Percentiles rank a stretch among this genome's conserved stretches.
These are phyloP conservation scores for Candida vaughaniae DNA, from an alignment of 805 yeast species.

Conservation along the genomic window DNA sequence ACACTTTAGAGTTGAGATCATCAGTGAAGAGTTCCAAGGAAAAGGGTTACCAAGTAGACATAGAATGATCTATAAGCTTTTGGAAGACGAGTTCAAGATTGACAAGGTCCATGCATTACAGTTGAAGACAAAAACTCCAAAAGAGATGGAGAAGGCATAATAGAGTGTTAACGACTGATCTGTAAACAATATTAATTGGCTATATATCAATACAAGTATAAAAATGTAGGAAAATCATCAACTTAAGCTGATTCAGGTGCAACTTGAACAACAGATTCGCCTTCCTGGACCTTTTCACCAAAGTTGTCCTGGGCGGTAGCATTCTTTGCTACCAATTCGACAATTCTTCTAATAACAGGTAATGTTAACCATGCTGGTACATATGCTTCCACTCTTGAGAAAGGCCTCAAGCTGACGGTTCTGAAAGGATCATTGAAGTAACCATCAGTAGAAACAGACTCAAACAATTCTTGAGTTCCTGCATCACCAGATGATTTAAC, in stretches of 20 bases:
- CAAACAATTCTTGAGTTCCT: slow-evolving; percentile 63
- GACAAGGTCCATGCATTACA: slow-evolving; percentile 88
- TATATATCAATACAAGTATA: background rate
- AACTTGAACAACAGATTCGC: slow-evolving; percentile 4
- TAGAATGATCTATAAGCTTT: slow-evolving; percentile 63
- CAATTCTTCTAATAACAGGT: slow-evolving; percentile 84
- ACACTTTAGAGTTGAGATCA: slow-evolving; percentile 75
- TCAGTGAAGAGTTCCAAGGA: slow-evolving; percentile 67
- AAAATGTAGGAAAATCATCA: background rate
- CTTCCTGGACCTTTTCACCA: slow-evolving; percentile 5
- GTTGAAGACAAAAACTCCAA: slow-evolving; percentile 68
- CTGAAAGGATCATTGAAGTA: slow-evolving; percentile 84
- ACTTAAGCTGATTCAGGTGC: slow-evolving; percentile 4
- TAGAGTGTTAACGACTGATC: too few species aligned
- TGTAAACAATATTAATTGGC: background rate
- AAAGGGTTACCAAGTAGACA: slow-evolving; percentile 72
- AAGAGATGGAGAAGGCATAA: slow-evolving; percentile 11
- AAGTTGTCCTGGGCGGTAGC: slow-evolving; percentile 64
- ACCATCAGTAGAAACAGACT: slow-evolving; percentile 65
- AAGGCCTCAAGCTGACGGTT: slow-evolving; percentile 69
- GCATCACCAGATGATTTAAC: slow-evolving; percentile 58
- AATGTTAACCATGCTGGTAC: slow-evolving; percentile 93
- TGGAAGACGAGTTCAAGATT: slow-evolving; percentile 68
- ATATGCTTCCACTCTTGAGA: slow-evolving; percentile 80
- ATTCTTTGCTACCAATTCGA: slow-evolving; percentile 82